These are phyloP conservation scores for Fusarium albidum DNA, from an alignment of 2,329 filamentous ascomycete species.

Conservation along the genomic window DNA sequence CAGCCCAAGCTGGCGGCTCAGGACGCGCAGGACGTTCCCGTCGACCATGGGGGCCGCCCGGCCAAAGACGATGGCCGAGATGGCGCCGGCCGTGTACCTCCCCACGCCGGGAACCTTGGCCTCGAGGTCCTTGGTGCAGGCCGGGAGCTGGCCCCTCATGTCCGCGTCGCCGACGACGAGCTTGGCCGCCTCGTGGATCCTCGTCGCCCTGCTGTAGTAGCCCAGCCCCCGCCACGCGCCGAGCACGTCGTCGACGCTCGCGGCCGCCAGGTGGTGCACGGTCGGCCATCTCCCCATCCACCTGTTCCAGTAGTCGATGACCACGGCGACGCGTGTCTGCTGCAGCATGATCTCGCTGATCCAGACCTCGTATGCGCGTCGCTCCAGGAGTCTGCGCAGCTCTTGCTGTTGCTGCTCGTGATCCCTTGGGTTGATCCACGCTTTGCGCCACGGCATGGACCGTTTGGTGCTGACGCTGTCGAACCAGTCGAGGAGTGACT, in stretches of 20 bases:
- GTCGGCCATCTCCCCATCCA: constrained; percentile 71
- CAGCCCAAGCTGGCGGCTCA: constrained; percentile 67
- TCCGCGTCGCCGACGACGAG: constrained; percentile 53
- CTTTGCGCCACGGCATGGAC: constrained; percentile 67
- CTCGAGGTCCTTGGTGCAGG: constrained; percentile 54
- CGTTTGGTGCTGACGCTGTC: constrained; percentile 55
- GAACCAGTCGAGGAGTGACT: constrained; percentile 60
- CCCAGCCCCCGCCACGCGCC: constrained; percentile 68
- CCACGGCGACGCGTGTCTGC: constrained; percentile 69
- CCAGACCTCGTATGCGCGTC: constrained; percentile 71
- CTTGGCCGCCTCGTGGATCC: constrained; percentile 65
- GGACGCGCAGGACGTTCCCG: constrained; percentile 68
- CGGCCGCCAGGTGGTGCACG: constrained; percentile 62
- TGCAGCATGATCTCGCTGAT: constrained; percentile 74
- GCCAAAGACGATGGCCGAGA: constrained; percentile 70
- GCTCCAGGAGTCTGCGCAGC: constrained; percentile 55
- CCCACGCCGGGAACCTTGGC: constrained; percentile 66
- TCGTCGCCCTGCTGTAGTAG: constrained; percentile 70
- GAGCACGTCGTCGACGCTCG: constrained; percentile 63
- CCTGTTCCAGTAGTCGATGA: constrained; percentile 69
- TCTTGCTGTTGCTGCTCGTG: constrained; percentile 40
- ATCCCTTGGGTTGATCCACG: constrained; percentile 58
- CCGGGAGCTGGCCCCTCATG: constrained; percentile 59
- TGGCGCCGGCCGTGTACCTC: constrained; percentile 68
- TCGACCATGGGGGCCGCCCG: constrained; percentile 68